Evolutionary conservation across 2,329 filamentous ascomycete species (phyloP), one percentile per base, ranked within the genome.

Genomic region (Phyllosticta citribraziliensis): DNA sequence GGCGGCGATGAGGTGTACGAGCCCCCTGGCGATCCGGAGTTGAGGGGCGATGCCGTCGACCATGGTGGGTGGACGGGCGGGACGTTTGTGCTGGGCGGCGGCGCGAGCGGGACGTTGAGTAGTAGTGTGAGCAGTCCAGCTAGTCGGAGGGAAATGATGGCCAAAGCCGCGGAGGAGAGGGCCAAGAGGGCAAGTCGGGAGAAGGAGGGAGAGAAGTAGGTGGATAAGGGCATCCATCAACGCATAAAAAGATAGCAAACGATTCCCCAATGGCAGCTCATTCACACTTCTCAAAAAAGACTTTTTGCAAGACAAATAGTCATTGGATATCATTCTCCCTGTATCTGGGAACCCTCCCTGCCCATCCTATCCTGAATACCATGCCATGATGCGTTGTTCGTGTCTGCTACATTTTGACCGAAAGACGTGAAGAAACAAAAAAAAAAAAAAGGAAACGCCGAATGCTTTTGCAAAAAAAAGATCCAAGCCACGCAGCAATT

Each of bases 111-210:
- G 52, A 67, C 63, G 55, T 65, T 70, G 66, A 19, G 69, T 66
- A 33, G 65, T 55, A 55, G 66, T 66, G 65, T 51, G 74, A 6
- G 68, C 65, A n/a, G 76, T 10, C 76, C 79, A n/a, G 69, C 90
- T 73, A 88, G 79, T 66, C 79, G 89, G 64, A 82, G 91, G 61
- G 89, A 95, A 68, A 82, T 91, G 40, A 78, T 94, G 59, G 90
- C 89, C 0, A 84, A 79, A 59, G 89, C 88, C 5, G 88, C 87
- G 0, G 88, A 91, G 73, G 86, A 88, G 73, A 84, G 78, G 71
- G 73, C 79, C 69, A 78, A 75, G 74, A 84, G 75, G 70, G 73
- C 79, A 66, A 77, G 74, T 64, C 74, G 76, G 65, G 72, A 74
- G 55, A 73, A 76, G 64, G 57, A 64, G 51, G 63, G 56, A 4